phyloP scores from a whole-genome alignment of 805 yeast species.

The Ogataea philodendri region DNA sequence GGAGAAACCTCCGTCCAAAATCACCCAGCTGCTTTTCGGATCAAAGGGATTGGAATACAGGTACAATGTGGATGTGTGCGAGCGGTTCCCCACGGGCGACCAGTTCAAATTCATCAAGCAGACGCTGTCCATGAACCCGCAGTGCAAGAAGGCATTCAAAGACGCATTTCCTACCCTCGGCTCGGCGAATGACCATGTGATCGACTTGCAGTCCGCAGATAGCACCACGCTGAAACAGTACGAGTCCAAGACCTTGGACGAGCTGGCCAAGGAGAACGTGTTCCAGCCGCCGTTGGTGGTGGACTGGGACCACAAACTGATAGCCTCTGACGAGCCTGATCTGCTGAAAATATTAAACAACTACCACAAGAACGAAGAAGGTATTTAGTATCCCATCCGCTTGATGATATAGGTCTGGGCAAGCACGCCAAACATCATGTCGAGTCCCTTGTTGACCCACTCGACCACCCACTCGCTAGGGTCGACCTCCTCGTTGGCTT shows the following conservation, averaged over 20 bases:
- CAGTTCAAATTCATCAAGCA: slow-evolving; percentile 32
- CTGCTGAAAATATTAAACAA: slow-evolving; percentile 44
- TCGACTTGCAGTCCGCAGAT: slow-evolving; percentile 24
- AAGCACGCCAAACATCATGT: slow-evolving; percentile 75
- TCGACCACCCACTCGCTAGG: slow-evolving; percentile 81
- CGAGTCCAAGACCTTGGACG: slow-evolving; percentile 20
- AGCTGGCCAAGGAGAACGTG: slow-evolving; percentile 23
- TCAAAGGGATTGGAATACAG: slow-evolving; percentile 19
- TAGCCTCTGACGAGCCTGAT: slow-evolving; percentile 48
- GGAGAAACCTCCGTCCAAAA: slow-evolving; percentile 5
- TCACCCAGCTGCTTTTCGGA: slow-evolving; percentile 15
- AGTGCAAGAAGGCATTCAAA: slow-evolving; percentile 29
- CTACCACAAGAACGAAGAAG: slow-evolving; percentile 30
- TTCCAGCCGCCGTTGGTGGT: slow-evolving; percentile 51
- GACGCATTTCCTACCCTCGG: slow-evolving; percentile 31
- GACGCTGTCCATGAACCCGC: slow-evolving; percentile 28
- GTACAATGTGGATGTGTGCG: slow-evolving; percentile 27
- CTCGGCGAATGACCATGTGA: slow-evolving; percentile 15
- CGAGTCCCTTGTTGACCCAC: slow-evolving; percentile 79
- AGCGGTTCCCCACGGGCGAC: slow-evolving; percentile 30
- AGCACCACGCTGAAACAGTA: slow-evolving; percentile 5
- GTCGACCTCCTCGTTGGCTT: slow-evolving; percentile 43
- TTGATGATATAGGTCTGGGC: slow-evolving; percentile 90
- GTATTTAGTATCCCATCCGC: slow-evolving; percentile 66
- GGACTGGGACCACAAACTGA: slow-evolving; percentile 58